A percentile compares a stretch with the other conserved stretches of the same genome.
phyloP scores from a whole-genome alignment of 1,284 basidiomycete species.

The Puccinia novopanici region DNA sequence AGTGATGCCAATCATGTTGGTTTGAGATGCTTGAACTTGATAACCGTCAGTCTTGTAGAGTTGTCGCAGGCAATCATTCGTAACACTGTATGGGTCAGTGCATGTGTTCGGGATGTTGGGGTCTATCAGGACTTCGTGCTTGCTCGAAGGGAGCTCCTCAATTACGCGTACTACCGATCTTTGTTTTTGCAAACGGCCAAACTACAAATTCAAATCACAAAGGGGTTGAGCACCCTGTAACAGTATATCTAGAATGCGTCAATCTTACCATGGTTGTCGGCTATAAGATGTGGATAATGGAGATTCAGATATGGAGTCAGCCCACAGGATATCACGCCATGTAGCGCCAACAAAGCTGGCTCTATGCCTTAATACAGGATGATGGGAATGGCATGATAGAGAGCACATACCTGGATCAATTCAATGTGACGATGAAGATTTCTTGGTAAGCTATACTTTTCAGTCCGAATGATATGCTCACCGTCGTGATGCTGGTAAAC shows the following conservation, averaged over 20 bases:
- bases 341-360: neutral
- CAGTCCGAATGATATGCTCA: constrained; percentile 42
- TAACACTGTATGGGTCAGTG: constrained; percentile 29
- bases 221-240: neutral
- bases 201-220: constrained; percentile 18
- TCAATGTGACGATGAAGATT: constrained; percentile 49
- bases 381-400: neutral
- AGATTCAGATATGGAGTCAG: neutral
- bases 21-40: neutral
- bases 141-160: constrained; percentile 4
- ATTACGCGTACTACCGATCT: neutral
- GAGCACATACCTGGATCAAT: constrained; percentile 36
- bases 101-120: constrained; percentile 21
- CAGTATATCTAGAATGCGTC: neutral
- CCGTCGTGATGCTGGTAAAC: constrained; percentile 39
- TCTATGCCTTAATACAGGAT: neutral
- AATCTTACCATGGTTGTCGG: constrained; percentile 46
- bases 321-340: neutral
- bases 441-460: constrained; percentile 42
- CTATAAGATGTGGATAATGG: neutral
- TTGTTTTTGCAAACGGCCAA: constrained; percentile 38
- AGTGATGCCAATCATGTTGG: constrained; percentile 44
- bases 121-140: neutral
- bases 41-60: constrained; percentile 37
- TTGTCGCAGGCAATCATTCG: constrained; percentile 45